phyloP scores from a whole-genome alignment of 306 rosid genomes.

The Vicia faba region DNA sequence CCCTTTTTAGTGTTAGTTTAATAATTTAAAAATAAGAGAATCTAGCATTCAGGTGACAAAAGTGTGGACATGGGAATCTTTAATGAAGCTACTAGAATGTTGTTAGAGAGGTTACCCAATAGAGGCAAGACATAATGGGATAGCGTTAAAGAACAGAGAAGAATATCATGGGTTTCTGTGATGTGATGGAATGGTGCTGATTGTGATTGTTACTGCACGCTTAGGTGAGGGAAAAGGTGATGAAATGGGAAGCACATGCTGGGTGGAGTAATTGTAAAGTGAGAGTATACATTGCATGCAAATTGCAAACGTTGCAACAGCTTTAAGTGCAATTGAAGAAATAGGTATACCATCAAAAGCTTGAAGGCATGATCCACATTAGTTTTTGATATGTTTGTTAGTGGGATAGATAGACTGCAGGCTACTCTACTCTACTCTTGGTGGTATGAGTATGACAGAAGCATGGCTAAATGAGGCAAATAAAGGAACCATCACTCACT shows the following conservation, averaged over 20 bases:
- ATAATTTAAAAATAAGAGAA: conserved; percentile 31
- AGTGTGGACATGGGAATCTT: conserved; percentile 3
- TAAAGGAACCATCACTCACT: neutral
- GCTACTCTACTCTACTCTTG: neutral
- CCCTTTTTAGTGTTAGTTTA: neutral
- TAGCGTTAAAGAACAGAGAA: conserved; percentile 23
- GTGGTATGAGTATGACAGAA: neutral
- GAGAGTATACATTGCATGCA: conserved; percentile 36
- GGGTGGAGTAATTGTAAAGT: conserved; percentile 42
- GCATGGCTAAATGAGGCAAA: conserved; percentile 10
- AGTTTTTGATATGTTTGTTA: conserved; percentile 11
- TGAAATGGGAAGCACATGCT: neutral
- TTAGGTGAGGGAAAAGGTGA: neutral
- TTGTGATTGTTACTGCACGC: conserved; percentile 10
- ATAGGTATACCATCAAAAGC: conserved; percentile 10
- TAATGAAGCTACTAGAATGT: neutral
- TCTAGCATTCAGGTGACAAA: conserved; percentile 21
- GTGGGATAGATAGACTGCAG: neutral
- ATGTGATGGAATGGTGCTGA: neutral
- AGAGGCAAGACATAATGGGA: conserved; percentile 11
- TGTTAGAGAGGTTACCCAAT: neutral
- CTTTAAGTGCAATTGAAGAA: conserved; percentile 44
- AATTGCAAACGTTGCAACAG: conserved; percentile 43
- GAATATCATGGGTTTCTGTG: conserved; percentile 16
- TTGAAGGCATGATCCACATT: neutral